These are phyloP conservation scores for Daldinia childiae DNA, from an alignment of 495 filamentous ascomycete genomes.

Conservation along the genomic window DNA sequence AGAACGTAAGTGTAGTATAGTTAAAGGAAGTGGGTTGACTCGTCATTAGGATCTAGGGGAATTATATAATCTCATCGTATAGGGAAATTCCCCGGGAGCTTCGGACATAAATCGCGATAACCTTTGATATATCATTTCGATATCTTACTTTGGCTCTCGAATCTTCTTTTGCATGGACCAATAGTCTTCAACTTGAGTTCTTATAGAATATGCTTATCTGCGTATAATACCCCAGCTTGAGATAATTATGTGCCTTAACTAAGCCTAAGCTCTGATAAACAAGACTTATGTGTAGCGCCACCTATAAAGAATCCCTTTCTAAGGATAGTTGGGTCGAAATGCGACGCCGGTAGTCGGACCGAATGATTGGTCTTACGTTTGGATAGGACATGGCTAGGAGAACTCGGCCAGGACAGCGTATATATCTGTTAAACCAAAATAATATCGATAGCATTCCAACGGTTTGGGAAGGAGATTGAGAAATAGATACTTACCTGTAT, in stretches of 20 bases:
- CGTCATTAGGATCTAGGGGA: slow-evolving; percentile 1
- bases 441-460: neutral
- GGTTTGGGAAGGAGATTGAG: neutral
- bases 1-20: neutral
- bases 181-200: neutral
- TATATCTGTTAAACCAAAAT: neutral
- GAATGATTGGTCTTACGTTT: slow-evolving; percentile 16
- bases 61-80: neutral
- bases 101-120: slow-evolving; percentile 2
- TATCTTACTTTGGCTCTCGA: neutral
- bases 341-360: slow-evolving; percentile 15
- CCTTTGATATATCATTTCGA: slow-evolving; percentile 1
- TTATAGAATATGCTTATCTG: neutral
- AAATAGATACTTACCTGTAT: neutral
- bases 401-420: neutral
- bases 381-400: neutral
- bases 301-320: neutral
- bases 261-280: neutral
- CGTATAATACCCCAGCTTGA: neutral
- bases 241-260: neutral
- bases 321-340: slow-evolving; percentile 1
- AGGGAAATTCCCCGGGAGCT: neutral
- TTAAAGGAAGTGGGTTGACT: neutral
- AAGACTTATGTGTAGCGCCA: neutral
- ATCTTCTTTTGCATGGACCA: neutral